Evolutionary conservation across 75 land plant species (phyloP).

Genomic region (Picea glauca): DNA sequence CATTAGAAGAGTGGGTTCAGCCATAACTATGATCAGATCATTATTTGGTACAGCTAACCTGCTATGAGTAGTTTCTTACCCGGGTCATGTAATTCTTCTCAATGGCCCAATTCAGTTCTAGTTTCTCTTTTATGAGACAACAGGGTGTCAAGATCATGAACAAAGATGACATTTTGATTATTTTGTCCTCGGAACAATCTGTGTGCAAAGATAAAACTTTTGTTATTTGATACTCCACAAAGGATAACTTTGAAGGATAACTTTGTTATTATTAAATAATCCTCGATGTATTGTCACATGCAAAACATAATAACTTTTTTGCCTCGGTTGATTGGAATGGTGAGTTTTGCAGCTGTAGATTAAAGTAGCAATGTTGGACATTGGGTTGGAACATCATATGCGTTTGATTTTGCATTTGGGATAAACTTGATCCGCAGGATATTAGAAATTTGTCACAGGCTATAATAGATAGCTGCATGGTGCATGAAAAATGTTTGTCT

Average conservation of each 20-base stretch:
- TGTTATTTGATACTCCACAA: too few species aligned
- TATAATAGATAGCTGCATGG: too few species aligned
- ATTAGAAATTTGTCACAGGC: too few species aligned
- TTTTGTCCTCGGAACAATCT: neutral
- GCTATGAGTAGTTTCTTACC: slow-evolving; percentile 10
- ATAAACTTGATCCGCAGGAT: neutral
- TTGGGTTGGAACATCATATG: neutral
- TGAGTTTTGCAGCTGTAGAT: neutral
- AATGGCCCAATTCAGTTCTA: slow-evolving; percentile 9
- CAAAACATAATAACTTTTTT: too few species aligned
- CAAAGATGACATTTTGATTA: slow-evolving; percentile 1
- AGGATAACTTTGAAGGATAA: too few species aligned
- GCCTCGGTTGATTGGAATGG: too few species aligned
- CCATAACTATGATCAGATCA: neutral
- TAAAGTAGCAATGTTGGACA: neutral
- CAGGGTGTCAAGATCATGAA: slow-evolving; percentile 11
- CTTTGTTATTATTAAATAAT: too few species aligned
- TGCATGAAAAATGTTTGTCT: too few species aligned
- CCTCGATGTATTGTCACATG: too few species aligned
- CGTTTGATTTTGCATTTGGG: neutral
- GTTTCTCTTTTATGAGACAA: neutral
- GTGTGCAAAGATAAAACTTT: neutral
- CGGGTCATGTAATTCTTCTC: slow-evolving; percentile 3
- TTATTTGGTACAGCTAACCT: slow-evolving; percentile 10
- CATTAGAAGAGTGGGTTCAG: slow-evolving; percentile 3